phyloP scores from a whole-genome alignment of 1,284 basidiomycete genomes.

The Termitomyces sp. region DNA sequence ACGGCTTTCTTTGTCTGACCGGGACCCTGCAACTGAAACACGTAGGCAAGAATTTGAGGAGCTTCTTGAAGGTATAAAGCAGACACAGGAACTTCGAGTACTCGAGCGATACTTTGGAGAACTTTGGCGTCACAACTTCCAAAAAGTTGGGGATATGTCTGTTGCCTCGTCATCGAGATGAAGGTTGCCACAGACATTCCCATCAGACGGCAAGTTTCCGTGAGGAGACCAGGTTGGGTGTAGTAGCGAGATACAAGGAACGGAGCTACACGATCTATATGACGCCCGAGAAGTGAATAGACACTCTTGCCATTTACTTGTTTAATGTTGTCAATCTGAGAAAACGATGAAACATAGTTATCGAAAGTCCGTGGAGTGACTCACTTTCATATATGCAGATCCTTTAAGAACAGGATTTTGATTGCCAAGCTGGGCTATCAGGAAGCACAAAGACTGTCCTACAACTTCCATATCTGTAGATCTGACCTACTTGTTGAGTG shows the following conservation, averaged over 20 bases:
- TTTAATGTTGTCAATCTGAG: slow-evolving; percentile 57
- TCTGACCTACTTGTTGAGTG: slow-evolving; percentile 28
- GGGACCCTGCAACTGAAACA: slow-evolving; percentile 59
- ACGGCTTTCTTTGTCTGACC: slow-evolving; percentile 53
- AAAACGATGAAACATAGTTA: slow-evolving; percentile 10
- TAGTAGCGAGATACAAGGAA: slow-evolving; percentile 59
- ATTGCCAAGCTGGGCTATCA: slow-evolving; percentile 68
- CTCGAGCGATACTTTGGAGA: slow-evolving; percentile 39
- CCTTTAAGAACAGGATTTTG: slow-evolving; percentile 65
- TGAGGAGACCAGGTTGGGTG: slow-evolving; percentile 53
- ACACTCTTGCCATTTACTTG: slow-evolving; percentile 60
- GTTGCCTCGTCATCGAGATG: slow-evolving; percentile 58
- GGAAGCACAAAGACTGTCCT: slow-evolving; percentile 55
- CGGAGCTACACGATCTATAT: slow-evolving; percentile 64
- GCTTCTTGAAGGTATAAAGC: slow-evolving; percentile 59
- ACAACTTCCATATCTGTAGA: slow-evolving; percentile 48
- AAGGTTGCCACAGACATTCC: slow-evolving; percentile 56
- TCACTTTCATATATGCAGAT: slow-evolving; percentile 66
- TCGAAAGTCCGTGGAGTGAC: slow-evolving; percentile 2
- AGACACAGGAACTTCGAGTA: slow-evolving; percentile 44
- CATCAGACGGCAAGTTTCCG: slow-evolving; percentile 63
- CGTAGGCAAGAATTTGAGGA: slow-evolving; percentile 65
- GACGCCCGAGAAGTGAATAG: slow-evolving; percentile 67
- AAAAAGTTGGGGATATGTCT: slow-evolving; percentile 71
- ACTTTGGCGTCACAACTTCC: slow-evolving; percentile 53